Evolutionary conservation across 2,329 filamentous ascomycete species (phyloP), one percentile per base, ranked within the genome.

Genomic region (Metarhizium rileyi): DNA sequence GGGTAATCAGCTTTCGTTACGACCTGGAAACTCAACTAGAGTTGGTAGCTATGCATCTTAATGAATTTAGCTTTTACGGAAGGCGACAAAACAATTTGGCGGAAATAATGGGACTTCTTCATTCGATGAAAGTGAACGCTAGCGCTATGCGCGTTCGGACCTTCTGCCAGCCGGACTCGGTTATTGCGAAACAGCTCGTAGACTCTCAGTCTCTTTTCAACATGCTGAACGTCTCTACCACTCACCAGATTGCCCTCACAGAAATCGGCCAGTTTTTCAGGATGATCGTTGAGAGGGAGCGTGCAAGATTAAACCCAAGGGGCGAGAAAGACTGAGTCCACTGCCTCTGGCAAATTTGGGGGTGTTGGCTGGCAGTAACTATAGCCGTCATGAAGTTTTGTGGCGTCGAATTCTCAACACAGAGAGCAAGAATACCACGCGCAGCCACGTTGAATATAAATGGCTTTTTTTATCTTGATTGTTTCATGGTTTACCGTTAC

Each of bases 21-120:
- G 77, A 82, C 52, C 61, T 81, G 2, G 77, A 81, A 63, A 80
- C 77, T 1, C 78, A 81, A 62, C 58, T 81, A n/a, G 75, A 78
- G 10, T 69, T 82, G 10, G 61, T 81, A 22, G 58, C 61, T 16
- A 59, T 74, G 8, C 78, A 81, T 54, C 59, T 71, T 26, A 61
- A 72, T 9, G 70, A 74, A 22, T 81, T 82, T 57, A 70, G 70
- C 30, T 81, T 81, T 62, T 74, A 76, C 56, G 75, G 76, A 28
- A 68, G 68, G 2, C 63, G 67, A 9, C 70, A 75, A 49, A 65
- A 66, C 25, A 66, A 71, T 44, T 60, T 64, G 0, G 57, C 67
- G 2, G 70, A 74, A 51, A 69, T 80, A 38, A 57, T 62, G 7
- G 74, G 71, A 2, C 63, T 80, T 6, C 61, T 81, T 6, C 69